Evolutionary conservation across 257 asterid genomes (phyloP), one percentile per base, ranked within the genome.

Genomic region (Paraleonurus japonicus): DNA sequence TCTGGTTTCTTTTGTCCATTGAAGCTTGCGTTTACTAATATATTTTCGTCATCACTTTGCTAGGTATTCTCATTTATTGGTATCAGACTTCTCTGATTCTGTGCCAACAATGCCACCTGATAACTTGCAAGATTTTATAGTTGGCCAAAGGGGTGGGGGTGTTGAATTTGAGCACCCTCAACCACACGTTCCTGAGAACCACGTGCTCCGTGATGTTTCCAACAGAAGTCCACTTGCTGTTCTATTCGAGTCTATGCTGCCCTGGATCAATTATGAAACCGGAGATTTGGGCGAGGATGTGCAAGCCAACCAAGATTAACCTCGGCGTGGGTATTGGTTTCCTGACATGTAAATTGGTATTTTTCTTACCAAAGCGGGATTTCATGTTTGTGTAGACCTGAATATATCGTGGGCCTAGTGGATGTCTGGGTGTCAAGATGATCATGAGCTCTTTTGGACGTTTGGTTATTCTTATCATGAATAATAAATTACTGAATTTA

Each of bases 21-120:
- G 58, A 13, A 26, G 28, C 70, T 23, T 20, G 45, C 70, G 70
- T 61, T 26, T 61, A 12, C 70, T 70, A 24, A 32, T 12, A 26
- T 22, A 2, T 47, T 19, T 39, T 0, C 1, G 73, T 19, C 61
- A 70, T 65, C 55, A 67, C 28, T 68, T 76, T 78, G 51, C 35
- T 73, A 90, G 98, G 92, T 90, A 94, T 67, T 81, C 86, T 50
- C 96, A 94, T 83, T 76, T 94, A 81, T 37, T 82, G 90, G 65
- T 89, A 26, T 86, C 97, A 5, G 96, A 89, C 65, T 94, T 90
- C 83, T 89, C 96, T 5, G 98, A 94, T 84, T 64, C 95, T 4
- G 77, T 81, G 76, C 91, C 96, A 16, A 86, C 96, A 24, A 77
- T 94, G 95, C 97, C 98, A n/a, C 97, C 97, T 27, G 98, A 90